A percentile compares a stretch with the other conserved stretches of the same genome.
phyloP scores from a whole-genome alignment of 2,329 filamentous ascomycete genomes.

The Sporothrix protearum region DNA sequence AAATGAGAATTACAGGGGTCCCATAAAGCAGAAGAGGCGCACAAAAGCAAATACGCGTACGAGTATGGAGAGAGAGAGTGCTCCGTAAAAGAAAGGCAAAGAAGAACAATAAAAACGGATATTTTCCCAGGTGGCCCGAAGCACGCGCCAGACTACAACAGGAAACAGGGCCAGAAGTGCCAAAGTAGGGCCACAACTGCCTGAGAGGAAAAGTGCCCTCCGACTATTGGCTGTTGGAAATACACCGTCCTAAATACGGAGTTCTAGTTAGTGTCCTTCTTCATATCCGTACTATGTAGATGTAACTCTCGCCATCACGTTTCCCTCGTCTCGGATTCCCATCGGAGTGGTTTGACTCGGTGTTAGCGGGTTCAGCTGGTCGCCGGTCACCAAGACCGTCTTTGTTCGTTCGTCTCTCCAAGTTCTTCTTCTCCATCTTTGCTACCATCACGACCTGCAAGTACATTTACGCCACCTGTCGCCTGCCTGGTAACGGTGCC shows the following conservation, averaged over 20 bases:
- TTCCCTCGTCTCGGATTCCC: constrained; percentile 22
- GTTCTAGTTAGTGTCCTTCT: not conserved
- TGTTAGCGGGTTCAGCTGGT: not conserved
- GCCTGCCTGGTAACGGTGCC: not conserved
- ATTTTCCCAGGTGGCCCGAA: constrained; percentile 20
- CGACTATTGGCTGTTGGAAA: too few relatives aligned
- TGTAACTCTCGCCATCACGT: not conserved
- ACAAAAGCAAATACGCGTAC: not conserved
- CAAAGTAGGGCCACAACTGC: not conserved
- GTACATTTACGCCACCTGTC: not conserved
- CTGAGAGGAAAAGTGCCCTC: not conserved
- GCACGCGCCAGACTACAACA: constrained; percentile 17
- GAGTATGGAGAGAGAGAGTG: too few relatives aligned
- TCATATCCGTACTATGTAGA: not conserved
- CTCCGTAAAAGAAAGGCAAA: not conserved
- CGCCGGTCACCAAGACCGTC: not conserved
- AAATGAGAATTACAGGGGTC: not conserved
- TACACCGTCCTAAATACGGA: too few relatives aligned
- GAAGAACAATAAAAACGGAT: constrained; percentile 19
- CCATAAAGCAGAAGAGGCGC: not conserved
- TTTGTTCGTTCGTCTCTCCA: not conserved
- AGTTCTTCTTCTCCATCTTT: not conserved
- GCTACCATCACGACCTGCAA: not conserved
- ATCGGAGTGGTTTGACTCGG: constrained; percentile 12
- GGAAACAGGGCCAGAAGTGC: not conserved